Conservation (phyloP, 192 early-diverging fungal species). For the Coemansia sp. region DNA sequence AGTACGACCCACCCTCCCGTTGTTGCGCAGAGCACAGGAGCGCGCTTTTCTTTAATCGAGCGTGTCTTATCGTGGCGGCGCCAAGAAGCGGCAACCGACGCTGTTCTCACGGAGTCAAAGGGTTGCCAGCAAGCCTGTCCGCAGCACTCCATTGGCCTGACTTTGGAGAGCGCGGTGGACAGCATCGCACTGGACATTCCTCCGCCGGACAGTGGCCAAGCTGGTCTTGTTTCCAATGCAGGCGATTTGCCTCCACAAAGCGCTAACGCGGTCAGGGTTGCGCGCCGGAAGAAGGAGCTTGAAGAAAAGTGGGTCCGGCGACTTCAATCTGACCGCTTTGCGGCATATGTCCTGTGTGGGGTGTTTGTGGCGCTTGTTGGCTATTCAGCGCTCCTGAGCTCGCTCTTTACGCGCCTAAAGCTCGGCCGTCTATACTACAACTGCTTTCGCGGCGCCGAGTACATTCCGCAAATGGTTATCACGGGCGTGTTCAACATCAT, state of each 20-base stretch:
- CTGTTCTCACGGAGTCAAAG: neutral
- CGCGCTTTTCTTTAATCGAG: neutral
- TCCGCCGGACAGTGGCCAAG: neutral
- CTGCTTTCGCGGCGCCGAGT: slow-evolving; percentile 22
- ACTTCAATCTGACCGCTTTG: slow-evolving; percentile 8
- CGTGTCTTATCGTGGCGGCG: neutral
- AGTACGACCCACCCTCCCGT: neutral
- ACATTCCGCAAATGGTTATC: slow-evolving; percentile 12
- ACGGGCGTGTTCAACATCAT: slow-evolving; percentile 25
- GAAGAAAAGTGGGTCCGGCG: slow-evolving; percentile 5
- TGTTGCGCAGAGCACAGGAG: neutral
- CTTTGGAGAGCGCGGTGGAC: neutral
- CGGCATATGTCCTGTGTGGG: neutral
- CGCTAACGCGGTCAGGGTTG: no score
- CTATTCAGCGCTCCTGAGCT: slow-evolving; percentile 21
- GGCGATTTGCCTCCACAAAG: neutral
- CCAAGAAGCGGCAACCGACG: neutral
- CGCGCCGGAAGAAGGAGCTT: neutral
- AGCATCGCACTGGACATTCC: neutral
- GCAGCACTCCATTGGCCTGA: neutral
- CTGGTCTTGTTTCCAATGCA: neutral
- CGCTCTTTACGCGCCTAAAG: slow-evolving; percentile 21
- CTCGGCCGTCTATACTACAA: slow-evolving; percentile 22
- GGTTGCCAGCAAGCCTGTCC: neutral
- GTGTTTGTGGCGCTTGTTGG: neutral